phyloP scores from a whole-genome alignment of 345 rosid genomes.

The Linum tenue region DNA sequence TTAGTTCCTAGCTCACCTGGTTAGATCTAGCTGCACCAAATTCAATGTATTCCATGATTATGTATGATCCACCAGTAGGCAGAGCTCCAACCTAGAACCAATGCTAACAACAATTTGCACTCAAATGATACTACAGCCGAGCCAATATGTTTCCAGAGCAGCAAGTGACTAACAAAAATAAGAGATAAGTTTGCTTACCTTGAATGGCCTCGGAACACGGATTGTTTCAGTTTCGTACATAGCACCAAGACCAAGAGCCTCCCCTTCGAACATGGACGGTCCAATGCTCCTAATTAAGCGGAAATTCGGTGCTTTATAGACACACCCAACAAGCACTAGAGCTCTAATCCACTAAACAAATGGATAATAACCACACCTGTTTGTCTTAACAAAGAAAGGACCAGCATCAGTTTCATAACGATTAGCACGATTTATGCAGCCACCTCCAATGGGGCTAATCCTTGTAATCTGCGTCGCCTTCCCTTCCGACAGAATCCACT shows the following conservation, averaged over 20 bases:
- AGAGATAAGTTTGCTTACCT: constrained; percentile 34
- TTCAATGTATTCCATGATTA: constrained; percentile 81
- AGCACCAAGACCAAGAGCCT: constrained; percentile 83
- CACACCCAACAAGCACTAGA: neutral
- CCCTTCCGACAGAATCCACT: constrained; percentile 83
- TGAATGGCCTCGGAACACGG: constrained; percentile 73
- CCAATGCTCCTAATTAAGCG: constrained; percentile 54
- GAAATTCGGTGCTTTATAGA: constrained; percentile 1
- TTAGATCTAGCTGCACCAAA: constrained; percentile 68
- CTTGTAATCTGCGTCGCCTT: constrained; percentile 61
- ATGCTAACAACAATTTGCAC: constrained; percentile 7
- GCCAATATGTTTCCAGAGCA: neutral
- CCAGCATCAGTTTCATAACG: constrained; percentile 75
- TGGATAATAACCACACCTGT: constrained; percentile 35
- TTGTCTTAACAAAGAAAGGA: constrained; percentile 81
- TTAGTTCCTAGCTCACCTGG: constrained; percentile 45
- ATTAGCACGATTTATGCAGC: constrained; percentile 76
- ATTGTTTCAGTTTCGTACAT: constrained; percentile 72
- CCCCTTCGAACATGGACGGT: constrained; percentile 81
- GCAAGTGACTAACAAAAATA: neutral
- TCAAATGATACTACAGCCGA: neutral
- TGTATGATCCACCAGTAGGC: constrained; percentile 74
- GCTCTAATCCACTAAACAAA: neutral
- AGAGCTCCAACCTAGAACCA: constrained; percentile 57
- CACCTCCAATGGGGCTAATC: constrained; percentile 76